These are phyloP conservation scores for Rhodomyrtus tomentosa DNA, from an alignment of 345 rosid species.

Conservation along the genomic window DNA sequence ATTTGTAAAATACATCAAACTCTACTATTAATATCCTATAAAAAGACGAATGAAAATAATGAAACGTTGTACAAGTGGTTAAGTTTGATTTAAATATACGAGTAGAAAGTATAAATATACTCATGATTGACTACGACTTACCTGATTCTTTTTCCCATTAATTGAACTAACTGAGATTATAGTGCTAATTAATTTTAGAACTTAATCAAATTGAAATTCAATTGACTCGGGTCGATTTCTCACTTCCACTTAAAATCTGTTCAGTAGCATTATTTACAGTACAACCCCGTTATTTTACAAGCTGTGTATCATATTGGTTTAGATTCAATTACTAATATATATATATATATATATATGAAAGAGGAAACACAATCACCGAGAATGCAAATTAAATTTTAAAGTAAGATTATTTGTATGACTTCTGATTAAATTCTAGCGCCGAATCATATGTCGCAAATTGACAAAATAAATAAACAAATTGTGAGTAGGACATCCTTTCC, in stretches of 20 bases:
- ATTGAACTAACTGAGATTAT: background rate
- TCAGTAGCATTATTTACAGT: background rate
- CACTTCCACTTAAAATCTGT: accelerated
- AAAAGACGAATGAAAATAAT: too few species aligned
- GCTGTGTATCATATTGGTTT: background rate
- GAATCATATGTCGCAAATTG: background rate
- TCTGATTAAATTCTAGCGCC: background rate
- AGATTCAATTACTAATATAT: background rate
- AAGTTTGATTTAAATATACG: background rate
- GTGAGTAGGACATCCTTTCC: background rate
- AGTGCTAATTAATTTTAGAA: background rate
- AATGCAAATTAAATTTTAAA: background rate
- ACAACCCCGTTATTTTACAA: background rate
- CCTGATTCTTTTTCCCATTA: background rate
- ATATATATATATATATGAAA: too few species aligned
- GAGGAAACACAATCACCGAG: accelerated
- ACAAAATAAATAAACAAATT: too few species aligned
- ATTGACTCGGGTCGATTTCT: accelerated
- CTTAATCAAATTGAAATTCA: background rate
- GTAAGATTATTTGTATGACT: background rate
- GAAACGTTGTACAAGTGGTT: background rate
- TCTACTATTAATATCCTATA: background rate
- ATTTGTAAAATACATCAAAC: background rate
- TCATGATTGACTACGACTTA: background rate
- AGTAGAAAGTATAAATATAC: accelerated